Evolutionary conservation across 1,284 basidiomycete genomes (phyloP).

Genomic region (Rhizopogon parksii): DNA sequence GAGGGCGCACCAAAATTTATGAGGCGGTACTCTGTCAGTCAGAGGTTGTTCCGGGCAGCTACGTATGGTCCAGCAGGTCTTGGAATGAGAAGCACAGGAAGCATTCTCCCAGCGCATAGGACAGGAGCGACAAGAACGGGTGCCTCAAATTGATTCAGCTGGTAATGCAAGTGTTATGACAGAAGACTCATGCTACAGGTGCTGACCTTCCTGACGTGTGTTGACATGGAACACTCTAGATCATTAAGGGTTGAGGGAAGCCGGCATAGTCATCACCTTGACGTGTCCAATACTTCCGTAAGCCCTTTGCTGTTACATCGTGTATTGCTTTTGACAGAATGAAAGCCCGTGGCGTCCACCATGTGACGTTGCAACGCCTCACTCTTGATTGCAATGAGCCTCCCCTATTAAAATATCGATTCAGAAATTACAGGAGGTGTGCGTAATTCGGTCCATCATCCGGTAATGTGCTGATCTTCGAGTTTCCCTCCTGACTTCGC

Average conservation of each 20-base stretch:
- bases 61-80: not conserved
- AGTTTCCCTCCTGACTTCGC: not conserved
- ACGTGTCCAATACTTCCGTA: conserved; percentile 1
- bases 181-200: not conserved
- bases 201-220: not conserved
- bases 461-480: not conserved
- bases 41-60: no score
- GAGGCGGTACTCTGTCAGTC: not conserved
- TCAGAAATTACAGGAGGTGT: not conserved
- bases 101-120: not conserved
- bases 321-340: not conserved
- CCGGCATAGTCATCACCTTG: not conserved
- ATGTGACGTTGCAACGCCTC: not conserved
- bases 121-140: not conserved
- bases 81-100: not conserved
- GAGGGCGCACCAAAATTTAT: not conserved
- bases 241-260: not conserved
- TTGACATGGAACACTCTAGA: not conserved
- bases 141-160: not conserved
- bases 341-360: not conserved
- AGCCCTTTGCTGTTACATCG: not conserved
- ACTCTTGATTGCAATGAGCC: not conserved
- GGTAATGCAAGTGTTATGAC: not conserved
- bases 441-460: not conserved
- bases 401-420: not conserved